These are phyloP conservation scores for Choanephora cucurbitarum DNA, from an alignment of 371 early-diverging fungal species.

Conservation along the genomic window DNA sequence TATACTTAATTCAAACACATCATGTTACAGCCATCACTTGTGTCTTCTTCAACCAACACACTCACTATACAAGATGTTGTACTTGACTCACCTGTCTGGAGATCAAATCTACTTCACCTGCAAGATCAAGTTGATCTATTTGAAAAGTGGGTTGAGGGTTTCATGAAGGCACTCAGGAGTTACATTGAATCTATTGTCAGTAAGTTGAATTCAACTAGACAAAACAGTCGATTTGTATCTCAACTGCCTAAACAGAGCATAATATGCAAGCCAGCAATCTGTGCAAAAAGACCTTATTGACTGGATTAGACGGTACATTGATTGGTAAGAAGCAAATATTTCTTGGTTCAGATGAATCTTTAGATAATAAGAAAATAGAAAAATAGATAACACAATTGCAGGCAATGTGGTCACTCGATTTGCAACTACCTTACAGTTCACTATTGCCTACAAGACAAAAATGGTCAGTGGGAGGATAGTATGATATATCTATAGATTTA, in stretches of 20 bases:
- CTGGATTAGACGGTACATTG: slow-evolving; percentile 35
- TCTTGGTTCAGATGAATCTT: too few relatives aligned
- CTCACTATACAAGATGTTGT: slow-evolving; percentile 67
- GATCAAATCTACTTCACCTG: slow-evolving; percentile 64
- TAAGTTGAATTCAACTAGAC: slow-evolving; percentile 49
- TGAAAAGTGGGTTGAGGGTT: slow-evolving; percentile 62
- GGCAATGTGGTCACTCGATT: slow-evolving; percentile 40
- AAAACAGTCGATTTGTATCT: too few relatives aligned
- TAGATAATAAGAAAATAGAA: not conserved
- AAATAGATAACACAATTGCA: slow-evolving; percentile 37
- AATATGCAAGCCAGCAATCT: slow-evolving; percentile 27
- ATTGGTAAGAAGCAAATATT: slow-evolving; percentile 32
- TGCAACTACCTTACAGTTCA: slow-evolving; percentile 49
- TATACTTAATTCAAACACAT: too few relatives aligned
- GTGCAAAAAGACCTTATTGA: slow-evolving; percentile 34
- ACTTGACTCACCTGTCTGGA: slow-evolving; percentile 69
- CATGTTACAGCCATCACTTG: not conserved
- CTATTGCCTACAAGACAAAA: slow-evolving; percentile 50
- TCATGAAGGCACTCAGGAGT: slow-evolving; percentile 47
- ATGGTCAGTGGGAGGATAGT: slow-evolving; percentile 48
- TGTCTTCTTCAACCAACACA: slow-evolving; percentile 3
- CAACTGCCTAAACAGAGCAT: too few relatives aligned
- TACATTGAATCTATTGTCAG: slow-evolving; percentile 52
- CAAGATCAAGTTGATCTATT: slow-evolving; percentile 70
- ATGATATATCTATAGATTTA: slow-evolving; percentile 30